These are phyloP conservation scores for Solanum stenotomum DNA, from an alignment of 257 asterid species.

Conservation along the genomic window DNA sequence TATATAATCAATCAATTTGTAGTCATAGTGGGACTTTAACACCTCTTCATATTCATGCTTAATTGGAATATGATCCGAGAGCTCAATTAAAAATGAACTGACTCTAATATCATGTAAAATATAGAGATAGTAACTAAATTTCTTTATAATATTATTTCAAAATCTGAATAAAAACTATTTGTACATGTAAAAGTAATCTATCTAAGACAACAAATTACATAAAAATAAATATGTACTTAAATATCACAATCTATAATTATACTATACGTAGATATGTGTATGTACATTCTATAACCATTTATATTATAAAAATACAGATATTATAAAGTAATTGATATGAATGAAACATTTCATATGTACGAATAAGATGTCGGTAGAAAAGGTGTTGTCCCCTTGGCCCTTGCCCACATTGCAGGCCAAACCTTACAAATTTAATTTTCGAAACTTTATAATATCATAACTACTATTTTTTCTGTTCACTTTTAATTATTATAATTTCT, in stretches of 20 bases:
- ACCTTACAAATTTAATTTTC: background rate
- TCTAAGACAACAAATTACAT: no score
- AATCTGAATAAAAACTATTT: background rate
- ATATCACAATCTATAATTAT: no score
- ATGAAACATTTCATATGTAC: background rate
- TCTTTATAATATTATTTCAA: background rate
- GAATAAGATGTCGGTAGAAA: background rate
- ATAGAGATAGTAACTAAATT: background rate
- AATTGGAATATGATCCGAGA: accelerated
- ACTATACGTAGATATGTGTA: no score
- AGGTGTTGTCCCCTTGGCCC: background rate
- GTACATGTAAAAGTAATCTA: background rate
- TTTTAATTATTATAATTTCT: no score
- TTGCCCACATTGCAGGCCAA: background rate
- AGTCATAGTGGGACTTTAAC: accelerated
- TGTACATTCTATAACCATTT: no score
- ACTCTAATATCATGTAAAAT: background rate
- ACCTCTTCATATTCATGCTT: background rate
- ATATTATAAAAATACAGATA: background rate
- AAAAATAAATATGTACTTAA: no score
- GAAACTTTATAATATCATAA: background rate
- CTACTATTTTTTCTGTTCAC: no score
- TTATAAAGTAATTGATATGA: background rate
- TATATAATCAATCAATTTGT: background rate
- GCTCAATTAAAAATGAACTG: accelerated